phyloP scores from a whole-genome alignment of 2,329 filamentous ascomycete genomes.

The Diaporthe eres region DNA sequence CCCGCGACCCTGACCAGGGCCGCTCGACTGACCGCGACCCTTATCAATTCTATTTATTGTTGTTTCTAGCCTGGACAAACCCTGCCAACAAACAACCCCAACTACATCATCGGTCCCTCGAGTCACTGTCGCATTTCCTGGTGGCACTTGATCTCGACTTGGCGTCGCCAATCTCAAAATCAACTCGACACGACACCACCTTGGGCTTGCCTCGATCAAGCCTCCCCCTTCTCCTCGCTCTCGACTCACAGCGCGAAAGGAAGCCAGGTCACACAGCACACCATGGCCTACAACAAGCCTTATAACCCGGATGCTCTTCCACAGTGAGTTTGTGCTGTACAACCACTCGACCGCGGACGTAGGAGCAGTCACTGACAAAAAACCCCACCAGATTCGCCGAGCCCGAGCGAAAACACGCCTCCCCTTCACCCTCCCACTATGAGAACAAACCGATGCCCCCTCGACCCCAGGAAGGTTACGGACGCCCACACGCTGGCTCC shows the following conservation, averaged over 20 bases:
- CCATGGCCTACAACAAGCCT: constrained; percentile 93
- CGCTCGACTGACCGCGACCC: constrained; percentile 32
- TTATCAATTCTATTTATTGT: constrained; percentile 38
- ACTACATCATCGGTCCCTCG: constrained; percentile 27
- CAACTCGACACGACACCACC: neutral
- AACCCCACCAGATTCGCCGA: constrained; percentile 62
- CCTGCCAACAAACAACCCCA: constrained; percentile 20
- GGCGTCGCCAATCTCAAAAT: neutral
- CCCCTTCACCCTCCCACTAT: constrained; percentile 56
- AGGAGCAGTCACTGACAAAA: constrained; percentile 33
- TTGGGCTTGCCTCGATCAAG: neutral
- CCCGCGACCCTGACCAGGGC: constrained; percentile 13
- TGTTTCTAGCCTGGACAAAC: neutral
- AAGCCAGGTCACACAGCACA: constrained; percentile 56
- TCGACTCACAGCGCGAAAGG: constrained; percentile 21
- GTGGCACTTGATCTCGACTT: neutral
- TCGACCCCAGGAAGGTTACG: constrained; percentile 50
- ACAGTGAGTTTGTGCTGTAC: constrained; percentile 70
- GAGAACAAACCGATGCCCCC: constrained; percentile 64
- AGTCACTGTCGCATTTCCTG: constrained; percentile 4
- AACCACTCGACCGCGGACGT: neutral
- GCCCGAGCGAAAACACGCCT: constrained; percentile 57
- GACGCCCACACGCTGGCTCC: constrained; percentile 34
- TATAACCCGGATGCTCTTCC: constrained; percentile 97
- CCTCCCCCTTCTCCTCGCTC: constrained; percentile 15